Base-by-base conservation (phyloP, 2,329 filamentous ascomycete genomes). In the Podosphaera fusca region DNA sequence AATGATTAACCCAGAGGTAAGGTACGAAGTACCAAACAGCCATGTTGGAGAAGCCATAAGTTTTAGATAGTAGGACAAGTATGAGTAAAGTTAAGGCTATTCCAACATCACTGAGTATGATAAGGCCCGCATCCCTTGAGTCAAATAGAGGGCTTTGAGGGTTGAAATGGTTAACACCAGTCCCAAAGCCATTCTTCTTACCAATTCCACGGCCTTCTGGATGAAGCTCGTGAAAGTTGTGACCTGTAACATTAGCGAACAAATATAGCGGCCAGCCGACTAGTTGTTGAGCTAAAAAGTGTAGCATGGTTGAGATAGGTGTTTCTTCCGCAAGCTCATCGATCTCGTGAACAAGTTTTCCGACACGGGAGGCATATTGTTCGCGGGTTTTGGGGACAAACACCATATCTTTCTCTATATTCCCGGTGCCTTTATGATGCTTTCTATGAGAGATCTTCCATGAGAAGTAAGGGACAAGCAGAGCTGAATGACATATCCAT, bases 371-470 rank as follows among this genome's bases (percentile, higher is more conserved):
- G 62, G 88, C 87, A 67, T 85, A 89, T 68, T 85, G 73, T 63
- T 92, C 81, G 59, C 89, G 83, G 57, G 88, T 95, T 72, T 87
- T 87, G 59, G 92, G 92, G n/a, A 96, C 77, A 69, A 95, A 96
- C 61, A 96, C 92, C 92, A 98, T 98, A 73, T 98, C 92, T 64
- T 90, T 87, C 73, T 94, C 88, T 73, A 98, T 82, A 77, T 98
- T 81, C 65, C 89, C 92, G 45, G 92, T 98, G 62, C 89, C 88
- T 79, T 96, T 96, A 85, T 98, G 92, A 76, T 98, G 92, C 81
- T 95, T 95, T 75, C 87, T 85, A 75, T 98, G 92, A 63, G 88
- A 95, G 72, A 96, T 89, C 75, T 98, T 94, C 92, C 92, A 98
- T 69, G 87, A 94, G 75, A 95, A 98, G 75, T 96, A 98, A 30